phyloP scores from a whole-genome alignment of 345 rosid genomes.

The Lumnitzera racemosa region DNA sequence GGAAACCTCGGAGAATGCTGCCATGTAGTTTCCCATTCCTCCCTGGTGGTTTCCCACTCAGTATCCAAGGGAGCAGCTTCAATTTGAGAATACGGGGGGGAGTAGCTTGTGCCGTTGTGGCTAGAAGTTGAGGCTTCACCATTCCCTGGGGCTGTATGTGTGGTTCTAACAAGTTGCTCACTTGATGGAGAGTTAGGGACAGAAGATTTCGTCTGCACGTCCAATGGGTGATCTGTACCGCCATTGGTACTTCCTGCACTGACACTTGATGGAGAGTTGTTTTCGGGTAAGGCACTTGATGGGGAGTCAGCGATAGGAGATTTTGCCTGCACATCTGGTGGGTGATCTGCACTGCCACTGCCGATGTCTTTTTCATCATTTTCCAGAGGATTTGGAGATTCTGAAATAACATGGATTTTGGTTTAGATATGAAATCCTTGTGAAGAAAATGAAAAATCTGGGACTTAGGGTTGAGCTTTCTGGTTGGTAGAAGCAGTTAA shows the following conservation, averaged over 20 bases:
- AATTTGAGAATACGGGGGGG: slow-evolving; percentile 9
- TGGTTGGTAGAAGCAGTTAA: too few relatives aligned
- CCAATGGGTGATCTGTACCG: background rate
- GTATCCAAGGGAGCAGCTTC: slow-evolving; percentile 11
- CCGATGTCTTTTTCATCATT: slow-evolving; percentile 12
- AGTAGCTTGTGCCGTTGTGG: slow-evolving; percentile 12
- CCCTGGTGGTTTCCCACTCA: slow-evolving; percentile 9
- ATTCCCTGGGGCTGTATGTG: slow-evolving; percentile 12
- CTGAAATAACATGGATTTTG: slow-evolving; percentile 16
- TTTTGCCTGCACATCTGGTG: slow-evolving; percentile 6
- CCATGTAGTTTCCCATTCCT: slow-evolving; percentile 4
- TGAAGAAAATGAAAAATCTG: too few relatives aligned
- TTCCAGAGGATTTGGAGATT: background rate
- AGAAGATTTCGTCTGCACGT: slow-evolving; percentile 7
- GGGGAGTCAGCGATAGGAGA: slow-evolving; percentile 1
- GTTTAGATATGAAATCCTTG: background rate
- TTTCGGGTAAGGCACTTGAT: too few relatives aligned
- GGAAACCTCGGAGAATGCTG: slow-evolving; percentile 13
- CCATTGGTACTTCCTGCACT: slow-evolving; percentile 1
- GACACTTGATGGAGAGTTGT: slow-evolving; percentile 18
- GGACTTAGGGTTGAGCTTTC: too few relatives aligned
- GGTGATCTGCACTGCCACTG: slow-evolving; percentile 14
- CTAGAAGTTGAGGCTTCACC: slow-evolving; percentile 18
- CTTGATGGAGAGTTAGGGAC: slow-evolving; percentile 16
- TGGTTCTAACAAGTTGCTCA: slow-evolving; percentile 8